Base-by-base conservation (phyloP, 495 filamentous ascomycete species). In the Penicillium macrosclerotiorum region DNA sequence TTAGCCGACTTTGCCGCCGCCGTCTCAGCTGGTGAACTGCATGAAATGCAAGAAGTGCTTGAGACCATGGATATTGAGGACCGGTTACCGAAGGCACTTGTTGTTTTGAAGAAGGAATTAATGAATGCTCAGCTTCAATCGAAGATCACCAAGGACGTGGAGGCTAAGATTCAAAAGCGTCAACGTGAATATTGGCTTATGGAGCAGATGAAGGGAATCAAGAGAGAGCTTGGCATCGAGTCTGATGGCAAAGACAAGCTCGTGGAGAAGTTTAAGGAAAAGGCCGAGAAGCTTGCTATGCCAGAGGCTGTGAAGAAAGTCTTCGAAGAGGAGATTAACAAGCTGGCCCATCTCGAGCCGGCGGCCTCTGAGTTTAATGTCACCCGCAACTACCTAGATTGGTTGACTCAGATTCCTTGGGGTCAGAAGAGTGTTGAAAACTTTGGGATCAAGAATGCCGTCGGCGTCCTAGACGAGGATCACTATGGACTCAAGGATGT, bases 131-230 rank as follows among this genome's bases (percentile, higher is more conserved):
- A 99, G 61, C 78, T 99, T 4, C 91, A 96, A 57, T 89, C 86
- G 22, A 97, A 96, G 75, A 99, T 99, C 34, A 89, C 89, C 32
- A 97, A 96, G 69, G 93, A 99, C 60, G 93, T 99, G 17, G 94
- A 99, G 65, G 86, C 78, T 49, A 96, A 95, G 71, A 99, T 99
- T 46, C 91, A 94, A 55, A 96, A 97, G 71, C 85, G 93, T 8
- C 93, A 99, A 61, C 84, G 93, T 22, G 94, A 99, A 59, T 99
- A 99, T 72, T 99, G 89, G 89, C 72, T 99, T 14, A 92, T 93
- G 89, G 93, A 99, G 65, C 94, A 99, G 59, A 94, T 97, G 91
- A 97, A 96, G 70, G 94, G 90, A n/a, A 97, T 99, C 58, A 84
- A 87, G 48, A 77, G 92, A 42, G 94, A 99, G 63, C 77, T 99